phyloP scores from a whole-genome alignment of 164 flowering plant genomes.

The Cinnamomum micranthum region DNA sequence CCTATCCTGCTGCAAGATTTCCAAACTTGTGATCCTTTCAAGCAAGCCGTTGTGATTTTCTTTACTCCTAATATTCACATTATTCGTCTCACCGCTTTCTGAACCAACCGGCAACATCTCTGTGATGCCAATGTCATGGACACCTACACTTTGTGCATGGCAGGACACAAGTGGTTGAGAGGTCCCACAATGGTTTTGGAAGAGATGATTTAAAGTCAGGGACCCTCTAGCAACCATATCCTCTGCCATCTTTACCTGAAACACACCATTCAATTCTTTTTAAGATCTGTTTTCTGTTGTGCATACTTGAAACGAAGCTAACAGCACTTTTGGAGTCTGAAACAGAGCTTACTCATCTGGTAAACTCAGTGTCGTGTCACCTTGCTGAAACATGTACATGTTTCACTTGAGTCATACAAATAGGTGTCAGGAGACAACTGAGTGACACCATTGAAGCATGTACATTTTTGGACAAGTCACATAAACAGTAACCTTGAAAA shows the following conservation, averaged over 20 bases:
- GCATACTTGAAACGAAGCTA: not conserved
- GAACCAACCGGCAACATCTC: not conserved
- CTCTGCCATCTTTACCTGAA: constrained; percentile 14
- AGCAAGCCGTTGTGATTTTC: not conserved
- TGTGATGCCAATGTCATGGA: not conserved
- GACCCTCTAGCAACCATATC: constrained; percentile 9
- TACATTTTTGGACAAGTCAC: not conserved
- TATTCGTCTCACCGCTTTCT: not conserved
- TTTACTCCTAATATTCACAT: constrained; percentile 1
- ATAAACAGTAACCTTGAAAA: not conserved
- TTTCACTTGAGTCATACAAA: too few relatives aligned
- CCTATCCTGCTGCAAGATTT: not conserved
- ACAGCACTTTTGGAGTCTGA: not conserved
- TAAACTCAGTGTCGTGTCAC: not conserved
- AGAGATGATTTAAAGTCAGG: constrained; percentile 8
- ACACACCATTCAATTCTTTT: not conserved
- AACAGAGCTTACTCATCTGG: not conserved
- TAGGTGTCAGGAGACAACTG: too few relatives aligned
- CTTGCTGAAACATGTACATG: too few relatives aligned
- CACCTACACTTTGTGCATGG: not conserved
- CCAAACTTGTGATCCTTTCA: not conserved
- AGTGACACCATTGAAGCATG: too few relatives aligned
- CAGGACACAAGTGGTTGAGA: not conserved
- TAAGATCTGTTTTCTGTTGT: not conserved
- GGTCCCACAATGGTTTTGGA: constrained; percentile 3